These are phyloP conservation scores for Cunninghamia lanceolata DNA, from an alignment of 75 land plant species.

Conservation along the genomic window DNA sequence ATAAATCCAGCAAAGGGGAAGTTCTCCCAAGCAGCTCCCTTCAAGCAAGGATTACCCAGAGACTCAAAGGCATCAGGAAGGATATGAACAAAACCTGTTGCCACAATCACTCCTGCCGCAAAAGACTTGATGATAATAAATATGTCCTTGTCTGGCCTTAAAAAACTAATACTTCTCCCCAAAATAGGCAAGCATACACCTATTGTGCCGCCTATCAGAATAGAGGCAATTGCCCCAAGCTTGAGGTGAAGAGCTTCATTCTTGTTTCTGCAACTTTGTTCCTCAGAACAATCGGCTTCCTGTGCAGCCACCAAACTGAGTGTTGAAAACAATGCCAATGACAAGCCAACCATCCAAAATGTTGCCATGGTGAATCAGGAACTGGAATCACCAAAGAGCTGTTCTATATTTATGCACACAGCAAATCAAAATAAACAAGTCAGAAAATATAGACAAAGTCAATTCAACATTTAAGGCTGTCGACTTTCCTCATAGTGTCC, in stretches of 20 bases:
- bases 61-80: not conserved
- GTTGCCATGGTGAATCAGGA: no score
- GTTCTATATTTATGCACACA: no score
- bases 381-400: no score
- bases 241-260: constrained; percentile 24
- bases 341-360: no score
- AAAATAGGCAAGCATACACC: constrained; percentile 29
- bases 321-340: no score
- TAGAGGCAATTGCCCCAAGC: constrained; percentile 8
- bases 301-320: not conserved
- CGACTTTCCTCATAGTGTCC: no score
- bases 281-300: constrained; percentile 2
- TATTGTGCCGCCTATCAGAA: constrained; percentile 20
- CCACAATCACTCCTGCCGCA: no score
- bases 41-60: not conserved
- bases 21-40: not conserved
- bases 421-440: no score
- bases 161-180: constrained; percentile 9
- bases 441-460: no score
- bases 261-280: not conserved
- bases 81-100: no score
- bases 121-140: no score
- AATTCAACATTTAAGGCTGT: no score
- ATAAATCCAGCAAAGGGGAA: not conserved
- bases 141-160: constrained; percentile 19